Base-by-base conservation (phyloP, 305 asterid species). In the Lippia alba region DNA sequence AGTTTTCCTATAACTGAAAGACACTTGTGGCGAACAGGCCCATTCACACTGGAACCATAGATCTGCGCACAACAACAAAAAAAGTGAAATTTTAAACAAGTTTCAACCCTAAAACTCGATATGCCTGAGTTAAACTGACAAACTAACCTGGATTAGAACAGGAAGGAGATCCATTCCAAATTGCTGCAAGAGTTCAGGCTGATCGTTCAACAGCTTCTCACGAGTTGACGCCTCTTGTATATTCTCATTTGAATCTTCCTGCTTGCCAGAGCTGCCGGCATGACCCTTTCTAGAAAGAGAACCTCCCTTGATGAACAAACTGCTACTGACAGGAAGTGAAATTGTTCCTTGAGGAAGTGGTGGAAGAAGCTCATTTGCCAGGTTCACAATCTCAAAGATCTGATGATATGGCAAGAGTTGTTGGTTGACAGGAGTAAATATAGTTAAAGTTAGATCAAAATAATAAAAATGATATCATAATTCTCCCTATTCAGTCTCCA, bases 311-410 rank as follows among this genome's bases (percentile, higher is more conserved):
- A 82, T 63, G 60, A 84, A 80, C 74, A 84, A 54, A 85, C 86
- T 82, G 78, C 80, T 79, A 78, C 90, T 79, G 67, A 83, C 83
- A 36, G 97, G 99, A 61, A 95, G 91, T 72, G 98, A 83, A 5
- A 93, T 91, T 53, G 80, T 91, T 82, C 99, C 99, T 83, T 87
- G 91, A 73, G 99, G 96, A 74, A 95, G 89, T 2, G 93, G 82
- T 20, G 99, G 99, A 69, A 95, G 99, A 74, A 95, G 95, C 89
- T 95, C 99, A 80, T 95, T 95, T 74, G 99, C 98, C 75, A 95
- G 84, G 88, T 89, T 95, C 87, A 95, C 94, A 63, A 95, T 92
- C 90, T 95, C 99, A 86, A 92, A 92, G 69, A 91, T 80, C 99
- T 95, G 91, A 51, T 10, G 58, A 34, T 30, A 79, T 56, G 14